phyloP scores from a whole-genome alignment of 2,329 filamentous ascomycete species.

The Aspergillus fischeri region DNA sequence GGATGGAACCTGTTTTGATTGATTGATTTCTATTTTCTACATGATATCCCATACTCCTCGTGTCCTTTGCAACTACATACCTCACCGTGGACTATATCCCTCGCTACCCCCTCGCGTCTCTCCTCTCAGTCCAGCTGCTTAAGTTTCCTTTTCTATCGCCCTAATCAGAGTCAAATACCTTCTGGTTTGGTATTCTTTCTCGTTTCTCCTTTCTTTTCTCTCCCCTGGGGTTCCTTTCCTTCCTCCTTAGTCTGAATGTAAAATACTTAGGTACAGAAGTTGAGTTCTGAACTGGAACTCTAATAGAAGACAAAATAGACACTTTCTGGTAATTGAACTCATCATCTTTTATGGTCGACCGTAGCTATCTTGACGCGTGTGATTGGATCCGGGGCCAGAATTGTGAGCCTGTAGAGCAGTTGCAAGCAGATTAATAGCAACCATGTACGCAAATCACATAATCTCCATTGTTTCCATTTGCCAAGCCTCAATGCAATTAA shows the following conservation, averaged over 20 bases:
- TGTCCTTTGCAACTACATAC: slow-evolving; percentile 3
- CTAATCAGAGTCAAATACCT: neutral
- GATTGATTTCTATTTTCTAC: neutral
- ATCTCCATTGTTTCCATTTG: neutral
- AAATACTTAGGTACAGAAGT: neutral
- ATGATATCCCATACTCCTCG: neutral
- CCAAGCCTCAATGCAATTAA: neutral
- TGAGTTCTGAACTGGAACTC: neutral
- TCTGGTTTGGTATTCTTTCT: neutral
- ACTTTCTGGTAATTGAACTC: neutral
- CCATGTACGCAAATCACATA: neutral
- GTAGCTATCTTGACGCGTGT: neutral
- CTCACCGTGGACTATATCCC: neutral
- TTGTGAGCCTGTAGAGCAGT: neutral
- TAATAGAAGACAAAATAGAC: neutral
- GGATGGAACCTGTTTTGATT: slow-evolving; percentile 44
- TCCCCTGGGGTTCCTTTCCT: neutral
- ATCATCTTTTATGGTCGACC: neutral
- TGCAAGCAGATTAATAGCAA: neutral
- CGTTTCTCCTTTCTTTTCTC: neutral
- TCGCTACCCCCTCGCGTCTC: neutral
- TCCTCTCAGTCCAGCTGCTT: neutral
- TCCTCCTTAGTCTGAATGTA: neutral
- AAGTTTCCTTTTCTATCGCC: neutral
- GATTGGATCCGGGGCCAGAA: neutral